Conservation (phyloP, 2,329 filamentous ascomycete genomes). For the Cylindrodendrum hubeiense region DNA sequence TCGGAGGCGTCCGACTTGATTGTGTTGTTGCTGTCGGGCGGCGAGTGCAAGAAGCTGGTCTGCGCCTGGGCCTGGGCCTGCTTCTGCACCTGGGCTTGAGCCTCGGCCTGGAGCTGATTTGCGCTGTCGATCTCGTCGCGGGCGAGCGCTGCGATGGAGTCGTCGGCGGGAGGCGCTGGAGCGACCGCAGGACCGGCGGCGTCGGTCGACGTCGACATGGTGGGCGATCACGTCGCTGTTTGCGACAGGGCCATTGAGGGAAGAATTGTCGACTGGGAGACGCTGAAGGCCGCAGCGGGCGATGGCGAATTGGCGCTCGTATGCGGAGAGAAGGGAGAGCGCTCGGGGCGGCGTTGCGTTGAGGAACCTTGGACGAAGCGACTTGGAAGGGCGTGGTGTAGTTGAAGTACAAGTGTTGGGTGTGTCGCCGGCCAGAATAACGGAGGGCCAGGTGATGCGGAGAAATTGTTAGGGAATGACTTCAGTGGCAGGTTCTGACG, state of each 20-base stretch:
- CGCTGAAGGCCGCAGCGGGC: conserved; percentile 31
- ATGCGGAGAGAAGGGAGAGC: background rate
- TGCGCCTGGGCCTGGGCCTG: conserved; percentile 25
- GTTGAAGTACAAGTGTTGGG: conserved; percentile 35
- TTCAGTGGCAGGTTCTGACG: conserved; percentile 8
- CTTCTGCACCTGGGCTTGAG: conserved; percentile 3
- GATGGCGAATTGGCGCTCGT: conserved; percentile 19
- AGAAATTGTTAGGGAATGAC: conserved; percentile 40
- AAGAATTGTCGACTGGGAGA: conserved; percentile 28
- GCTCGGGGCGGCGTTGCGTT: conserved; percentile 22
- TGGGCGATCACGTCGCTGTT: conserved; percentile 53
- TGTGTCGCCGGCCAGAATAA: background rate
- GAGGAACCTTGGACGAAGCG: conserved; percentile 22
- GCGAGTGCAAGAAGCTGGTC: conserved; percentile 68
- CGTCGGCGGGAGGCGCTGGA: conserved; percentile 48
- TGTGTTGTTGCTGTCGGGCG: conserved; percentile 73
- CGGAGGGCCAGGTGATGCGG: conserved; percentile 44
- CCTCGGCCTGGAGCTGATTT: conserved; percentile 51
- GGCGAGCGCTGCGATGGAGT: conserved; percentile 41
- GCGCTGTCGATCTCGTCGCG: conserved; percentile 50
- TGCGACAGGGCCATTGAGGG: conserved; percentile 51
- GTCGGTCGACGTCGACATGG: conserved; percentile 66
- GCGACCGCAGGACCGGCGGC: conserved; percentile 66
- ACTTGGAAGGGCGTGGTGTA: conserved; percentile 32
- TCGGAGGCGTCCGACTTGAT: conserved; percentile 71